phyloP scores from a whole-genome alignment of 495 filamentous ascomycete species.

The Neurospora tetrasperma region DNA sequence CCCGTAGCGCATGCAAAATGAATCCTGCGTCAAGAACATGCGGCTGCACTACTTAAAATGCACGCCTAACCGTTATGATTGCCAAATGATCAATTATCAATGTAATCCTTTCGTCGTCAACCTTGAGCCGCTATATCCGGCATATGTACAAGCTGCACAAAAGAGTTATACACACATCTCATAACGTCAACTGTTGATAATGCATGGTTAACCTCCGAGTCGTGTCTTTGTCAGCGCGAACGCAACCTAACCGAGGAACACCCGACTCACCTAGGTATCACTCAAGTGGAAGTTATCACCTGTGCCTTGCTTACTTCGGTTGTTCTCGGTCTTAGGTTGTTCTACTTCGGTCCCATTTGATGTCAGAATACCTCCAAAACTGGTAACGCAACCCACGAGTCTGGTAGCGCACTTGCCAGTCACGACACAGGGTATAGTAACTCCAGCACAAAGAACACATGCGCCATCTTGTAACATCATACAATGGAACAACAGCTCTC shows the following conservation, averaged over 20 bases:
- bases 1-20: not conserved
- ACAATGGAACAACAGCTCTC: not conserved
- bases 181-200: not conserved
- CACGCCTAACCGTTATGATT: not conserved
- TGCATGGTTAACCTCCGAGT: not conserved
- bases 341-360: not conserved
- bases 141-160: not conserved
- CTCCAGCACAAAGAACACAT: not conserved
- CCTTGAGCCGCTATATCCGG: not conserved
- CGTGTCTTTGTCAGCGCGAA: not conserved
- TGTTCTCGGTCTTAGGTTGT: no score
- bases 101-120: not conserved
- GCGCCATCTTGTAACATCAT: not conserved
- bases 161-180: not conserved
- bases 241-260: not conserved
- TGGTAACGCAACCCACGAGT: not conserved
- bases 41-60: not conserved
- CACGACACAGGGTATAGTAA: not conserved
- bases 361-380: not conserved
- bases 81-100: not conserved
- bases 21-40: not conserved
- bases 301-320: not conserved
- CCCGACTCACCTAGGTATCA: not conserved
- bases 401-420: not conserved
- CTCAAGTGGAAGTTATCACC: not conserved